Evolutionary conservation across 108 stramenopile species (phyloP).

Genomic region (Skeletonema tropicum): DNA sequence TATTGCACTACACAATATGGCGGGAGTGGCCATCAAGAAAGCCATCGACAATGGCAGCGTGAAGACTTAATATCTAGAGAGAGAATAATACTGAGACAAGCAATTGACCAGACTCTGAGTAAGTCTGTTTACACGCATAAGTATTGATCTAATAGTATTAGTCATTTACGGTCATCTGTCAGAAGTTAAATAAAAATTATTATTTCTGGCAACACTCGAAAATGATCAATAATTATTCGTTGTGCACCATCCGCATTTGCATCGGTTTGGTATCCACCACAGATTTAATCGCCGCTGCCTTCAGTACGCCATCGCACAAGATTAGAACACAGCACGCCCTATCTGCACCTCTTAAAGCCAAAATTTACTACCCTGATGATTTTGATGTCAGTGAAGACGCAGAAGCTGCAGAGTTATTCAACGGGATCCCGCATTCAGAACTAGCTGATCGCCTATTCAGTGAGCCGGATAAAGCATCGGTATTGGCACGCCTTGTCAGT

Average conservation of each 20-base stretch:
- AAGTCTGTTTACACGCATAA: too few species aligned
- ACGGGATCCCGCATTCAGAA: neutral
- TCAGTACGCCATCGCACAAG: neutral
- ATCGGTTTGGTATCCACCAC: neutral
- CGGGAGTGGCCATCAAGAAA: too few species aligned
- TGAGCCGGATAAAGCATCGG: neutral
- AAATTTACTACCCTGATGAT: constrained; percentile 15
- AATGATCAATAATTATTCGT: neutral
- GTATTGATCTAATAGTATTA: too few species aligned
- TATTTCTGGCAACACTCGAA: too few species aligned
- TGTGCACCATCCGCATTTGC: neutral
- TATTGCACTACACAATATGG: too few species aligned
- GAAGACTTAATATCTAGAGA: too few species aligned
- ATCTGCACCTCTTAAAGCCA: constrained; percentile 1
- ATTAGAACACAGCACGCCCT: neutral
- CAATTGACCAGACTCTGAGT: too few species aligned
- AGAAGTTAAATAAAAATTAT: too few species aligned
- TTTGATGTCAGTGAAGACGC: neutral
- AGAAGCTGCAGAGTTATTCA: neutral
- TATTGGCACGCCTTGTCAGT: constrained; percentile 23
- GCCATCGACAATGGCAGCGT: too few species aligned
- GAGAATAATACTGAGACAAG: too few species aligned
- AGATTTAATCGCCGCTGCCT: neutral
- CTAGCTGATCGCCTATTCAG: neutral
- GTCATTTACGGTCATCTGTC: too few species aligned